Conservation (phyloP, 2,329 filamentous ascomycete genomes). For the Aspergillus sp. region DNA sequence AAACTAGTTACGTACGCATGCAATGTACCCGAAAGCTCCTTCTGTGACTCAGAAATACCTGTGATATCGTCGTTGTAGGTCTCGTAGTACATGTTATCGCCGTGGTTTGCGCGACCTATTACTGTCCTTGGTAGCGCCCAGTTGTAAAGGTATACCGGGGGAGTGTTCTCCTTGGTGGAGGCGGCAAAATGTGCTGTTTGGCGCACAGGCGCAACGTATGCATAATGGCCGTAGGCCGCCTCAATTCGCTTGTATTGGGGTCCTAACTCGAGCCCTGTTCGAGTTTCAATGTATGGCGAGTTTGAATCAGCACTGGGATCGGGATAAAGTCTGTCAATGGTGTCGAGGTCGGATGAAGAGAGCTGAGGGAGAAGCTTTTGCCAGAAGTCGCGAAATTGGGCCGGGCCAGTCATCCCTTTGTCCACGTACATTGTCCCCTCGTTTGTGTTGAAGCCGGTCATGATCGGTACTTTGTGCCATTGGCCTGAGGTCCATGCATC, state of each 20-base stretch:
- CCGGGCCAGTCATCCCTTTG: constrained; percentile 44
- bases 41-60: constrained; percentile 40
- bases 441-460: constrained; percentile 70
- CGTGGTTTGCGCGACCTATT: constrained; percentile 49
- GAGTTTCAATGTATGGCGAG: constrained; percentile 26
- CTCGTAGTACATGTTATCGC: constrained; percentile 52
- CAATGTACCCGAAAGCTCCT: constrained; percentile 42
- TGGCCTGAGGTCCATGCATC: constrained; percentile 56
- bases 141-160: constrained; percentile 53
- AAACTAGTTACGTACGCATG: constrained; percentile 54
- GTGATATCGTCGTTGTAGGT: constrained; percentile 38
- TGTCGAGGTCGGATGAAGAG: constrained; percentile 51
- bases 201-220: constrained; percentile 50
- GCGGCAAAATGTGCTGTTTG: constrained; percentile 46
- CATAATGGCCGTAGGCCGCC: constrained; percentile 51
- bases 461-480: constrained; percentile 59
- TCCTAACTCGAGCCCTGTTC: constrained; percentile 37
- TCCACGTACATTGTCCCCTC: constrained; percentile 68
- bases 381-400: constrained; percentile 63
- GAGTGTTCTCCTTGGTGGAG: constrained; percentile 27
- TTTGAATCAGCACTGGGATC: constrained; percentile 48
- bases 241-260: constrained; percentile 54
- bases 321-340: constrained; percentile 62
- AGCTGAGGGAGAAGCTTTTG: constrained; percentile 59
- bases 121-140: constrained; percentile 52